These are phyloP conservation scores for Paramecium octaurelia DNA, from an alignment of 73 alveolate genomes.

Conservation along the genomic window DNA sequence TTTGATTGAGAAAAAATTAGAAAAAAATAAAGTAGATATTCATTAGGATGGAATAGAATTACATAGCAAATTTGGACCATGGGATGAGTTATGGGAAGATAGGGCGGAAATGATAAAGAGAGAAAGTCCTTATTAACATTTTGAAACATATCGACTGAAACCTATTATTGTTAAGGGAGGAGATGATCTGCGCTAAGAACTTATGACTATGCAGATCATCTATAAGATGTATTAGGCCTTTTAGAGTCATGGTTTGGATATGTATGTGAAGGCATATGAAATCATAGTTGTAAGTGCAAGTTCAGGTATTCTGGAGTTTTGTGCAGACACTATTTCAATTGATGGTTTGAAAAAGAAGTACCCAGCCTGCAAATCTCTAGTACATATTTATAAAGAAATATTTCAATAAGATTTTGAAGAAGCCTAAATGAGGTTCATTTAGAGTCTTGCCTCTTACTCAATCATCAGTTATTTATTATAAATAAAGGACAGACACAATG, in stretches of 20 bases:
- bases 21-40: not conserved
- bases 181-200: constrained; percentile 90
- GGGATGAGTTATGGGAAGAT: constrained; percentile 65
- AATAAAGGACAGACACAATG: constrained; percentile 98
- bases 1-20: constrained; percentile 14
- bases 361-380: constrained; percentile 71
- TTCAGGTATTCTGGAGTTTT: constrained; percentile 85
- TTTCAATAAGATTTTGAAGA: constrained; percentile 63
- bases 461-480: constrained; percentile 91
- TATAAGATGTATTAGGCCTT: constrained; percentile 77
- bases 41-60: constrained; percentile 12
- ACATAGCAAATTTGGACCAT: constrained; percentile 53
- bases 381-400: constrained; percentile 72
- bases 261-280: constrained; percentile 85
- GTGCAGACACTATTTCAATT: constrained; percentile 79
- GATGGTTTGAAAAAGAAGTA: constrained; percentile 84
- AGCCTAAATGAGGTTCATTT: constrained; percentile 37
- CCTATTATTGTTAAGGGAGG: constrained; percentile 84
- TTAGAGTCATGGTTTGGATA: constrained; percentile 64
- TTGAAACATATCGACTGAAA: constrained; percentile 74
- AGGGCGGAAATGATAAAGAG: constrained; percentile 56
- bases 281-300: constrained; percentile 76
- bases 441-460: constrained; percentile 58
- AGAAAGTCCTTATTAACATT: constrained; percentile 60
- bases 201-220: constrained; percentile 85